phyloP scores from a whole-genome alignment of 306 rosid genomes.

The Erythrophleum fordii region DNA sequence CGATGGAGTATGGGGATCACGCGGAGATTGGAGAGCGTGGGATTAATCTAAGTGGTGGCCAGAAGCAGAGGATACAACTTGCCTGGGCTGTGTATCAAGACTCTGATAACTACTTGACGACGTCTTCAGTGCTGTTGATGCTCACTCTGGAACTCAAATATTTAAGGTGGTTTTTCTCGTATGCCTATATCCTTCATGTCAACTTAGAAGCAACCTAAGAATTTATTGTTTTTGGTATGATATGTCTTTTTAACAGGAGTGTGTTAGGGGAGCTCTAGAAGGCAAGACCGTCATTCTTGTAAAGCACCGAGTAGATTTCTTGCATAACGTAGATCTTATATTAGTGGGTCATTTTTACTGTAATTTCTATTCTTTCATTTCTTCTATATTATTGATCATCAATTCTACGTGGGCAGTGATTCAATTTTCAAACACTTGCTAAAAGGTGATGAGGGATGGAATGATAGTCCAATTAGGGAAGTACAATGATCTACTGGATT shows the following conservation, averaged over 20 bases:
- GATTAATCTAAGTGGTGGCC: constrained; percentile 87
- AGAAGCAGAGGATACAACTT: constrained; percentile 87
- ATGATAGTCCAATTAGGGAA: constrained; percentile 73
- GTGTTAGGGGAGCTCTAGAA: constrained; percentile 74
- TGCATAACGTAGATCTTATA: constrained; percentile 79
- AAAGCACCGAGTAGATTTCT: constrained; percentile 57
- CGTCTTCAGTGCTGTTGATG: constrained; percentile 88
- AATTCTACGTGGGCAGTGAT: background rate
- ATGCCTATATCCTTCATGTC: no score
- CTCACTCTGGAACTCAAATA: constrained; percentile 83
- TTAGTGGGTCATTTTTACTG: constrained; percentile 44
- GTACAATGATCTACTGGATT: constrained; percentile 52
- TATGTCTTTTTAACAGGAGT: constrained; percentile 50
- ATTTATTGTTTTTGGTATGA: no score
- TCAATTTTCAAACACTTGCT: background rate
- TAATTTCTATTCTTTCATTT: background rate
- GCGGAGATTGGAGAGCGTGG: constrained; percentile 95
- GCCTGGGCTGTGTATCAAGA: constrained; percentile 90
- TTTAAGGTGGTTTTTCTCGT: constrained; percentile 56
- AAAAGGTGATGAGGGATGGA: constrained; percentile 78
- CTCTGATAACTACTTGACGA: constrained; percentile 84
- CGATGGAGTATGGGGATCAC: constrained; percentile 86
- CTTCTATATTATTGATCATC: no score
- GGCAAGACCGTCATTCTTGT: background rate
- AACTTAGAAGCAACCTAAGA: no score